A percentile compares a stretch with the other conserved stretches of the same genome.
These are phyloP conservation scores for Russula compacta DNA, from an alignment of 768 basidiomycete species.

Conservation along the genomic window DNA sequence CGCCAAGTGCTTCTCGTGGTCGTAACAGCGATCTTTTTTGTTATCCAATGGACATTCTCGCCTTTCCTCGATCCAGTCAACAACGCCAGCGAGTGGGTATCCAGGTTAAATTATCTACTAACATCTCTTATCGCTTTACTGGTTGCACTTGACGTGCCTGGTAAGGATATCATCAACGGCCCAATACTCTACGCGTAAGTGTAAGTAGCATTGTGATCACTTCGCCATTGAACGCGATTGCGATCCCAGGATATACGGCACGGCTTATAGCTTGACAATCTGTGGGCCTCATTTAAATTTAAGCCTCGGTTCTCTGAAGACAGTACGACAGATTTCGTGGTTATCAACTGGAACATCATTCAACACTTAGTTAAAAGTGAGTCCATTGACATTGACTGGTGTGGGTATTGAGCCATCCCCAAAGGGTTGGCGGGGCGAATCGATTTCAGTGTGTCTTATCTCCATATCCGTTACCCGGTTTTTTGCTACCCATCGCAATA, in stretches of 20 bases:
- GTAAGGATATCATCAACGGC: constrained; percentile 45
- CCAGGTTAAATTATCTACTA: constrained; percentile 58
- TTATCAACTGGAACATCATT: constrained; percentile 43
- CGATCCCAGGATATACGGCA: constrained; percentile 33
- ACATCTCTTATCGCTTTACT: constrained; percentile 55
- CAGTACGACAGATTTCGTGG: constrained; percentile 44
- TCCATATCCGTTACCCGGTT: not conserved
- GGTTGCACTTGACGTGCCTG: constrained; percentile 51
- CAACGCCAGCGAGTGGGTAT: constrained; percentile 70
- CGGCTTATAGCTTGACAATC: constrained; percentile 60
- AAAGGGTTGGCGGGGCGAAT: constrained; percentile 52
- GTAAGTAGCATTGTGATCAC: not conserved
- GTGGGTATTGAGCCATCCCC: not conserved
- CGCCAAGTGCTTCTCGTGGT: constrained; percentile 54
- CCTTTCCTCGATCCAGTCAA: constrained; percentile 64
- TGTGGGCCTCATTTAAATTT: constrained; percentile 34
- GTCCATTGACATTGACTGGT: constrained; percentile 20
- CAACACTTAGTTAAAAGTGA: constrained; percentile 55
- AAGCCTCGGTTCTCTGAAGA: constrained; percentile 12
- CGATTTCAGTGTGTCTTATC: constrained; percentile 55
- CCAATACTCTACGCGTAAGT: constrained; percentile 58
- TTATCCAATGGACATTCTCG: constrained; percentile 47
- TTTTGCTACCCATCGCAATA: not conserved
- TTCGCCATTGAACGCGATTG: not conserved
- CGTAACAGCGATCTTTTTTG: constrained; percentile 50